A percentile compares a stretch with the other conserved stretches of the same genome.
These are phyloP conservation scores for Didymella arachidicola DNA, from an alignment of 2,329 filamentous ascomycete genomes.

Conservation along the genomic window DNA sequence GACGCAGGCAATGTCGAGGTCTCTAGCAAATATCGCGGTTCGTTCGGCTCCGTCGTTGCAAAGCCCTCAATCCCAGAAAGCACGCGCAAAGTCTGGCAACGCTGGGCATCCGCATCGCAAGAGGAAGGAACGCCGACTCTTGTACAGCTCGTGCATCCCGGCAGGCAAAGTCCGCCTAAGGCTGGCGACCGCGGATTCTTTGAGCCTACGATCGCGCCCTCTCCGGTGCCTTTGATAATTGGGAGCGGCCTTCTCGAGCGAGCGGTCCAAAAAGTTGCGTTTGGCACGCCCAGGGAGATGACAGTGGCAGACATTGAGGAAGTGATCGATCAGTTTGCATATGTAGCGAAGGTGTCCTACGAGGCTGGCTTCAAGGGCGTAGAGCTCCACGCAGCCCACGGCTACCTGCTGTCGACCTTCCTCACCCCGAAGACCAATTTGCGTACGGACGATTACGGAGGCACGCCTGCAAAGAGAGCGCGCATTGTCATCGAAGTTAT, in stretches of 20 bases:
- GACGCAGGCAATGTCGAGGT: conserved; percentile 66
- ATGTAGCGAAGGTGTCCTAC: conserved; percentile 61
- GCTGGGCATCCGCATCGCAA: conserved; percentile 54
- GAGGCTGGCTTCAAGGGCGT: conserved; percentile 63
- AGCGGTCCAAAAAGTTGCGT: conserved; percentile 51
- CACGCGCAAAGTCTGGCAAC: conserved; percentile 38
- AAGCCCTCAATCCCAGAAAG: conserved; percentile 46
- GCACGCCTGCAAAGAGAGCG: conserved; percentile 55
- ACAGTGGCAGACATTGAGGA: conserved; percentile 61
- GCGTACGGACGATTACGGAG: conserved; percentile 59
- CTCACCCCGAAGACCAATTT: conserved; percentile 55
- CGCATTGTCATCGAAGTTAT: conserved; percentile 58
- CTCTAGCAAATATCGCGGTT: conserved; percentile 63
- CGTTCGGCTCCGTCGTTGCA: conserved; percentile 14
- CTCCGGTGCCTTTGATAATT: conserved; percentile 52
- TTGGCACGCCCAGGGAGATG: conserved; percentile 60
- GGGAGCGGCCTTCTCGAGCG: conserved; percentile 47
- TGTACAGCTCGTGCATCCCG: conserved; percentile 68
- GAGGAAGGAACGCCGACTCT: conserved; percentile 48
- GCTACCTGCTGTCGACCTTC: conserved; percentile 58
- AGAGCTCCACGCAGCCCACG: conserved; percentile 62
- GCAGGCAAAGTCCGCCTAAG: conserved; percentile 58
- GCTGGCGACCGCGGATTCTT: conserved; percentile 56
- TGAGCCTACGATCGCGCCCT: conserved; percentile 44
- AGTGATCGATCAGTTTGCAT: conserved; percentile 65